Percentiles rank a stretch among this genome's conserved stretches.
Evolutionary conservation across 257 asterid species (phyloP).

Genomic region (Cinchona pubescens): DNA sequence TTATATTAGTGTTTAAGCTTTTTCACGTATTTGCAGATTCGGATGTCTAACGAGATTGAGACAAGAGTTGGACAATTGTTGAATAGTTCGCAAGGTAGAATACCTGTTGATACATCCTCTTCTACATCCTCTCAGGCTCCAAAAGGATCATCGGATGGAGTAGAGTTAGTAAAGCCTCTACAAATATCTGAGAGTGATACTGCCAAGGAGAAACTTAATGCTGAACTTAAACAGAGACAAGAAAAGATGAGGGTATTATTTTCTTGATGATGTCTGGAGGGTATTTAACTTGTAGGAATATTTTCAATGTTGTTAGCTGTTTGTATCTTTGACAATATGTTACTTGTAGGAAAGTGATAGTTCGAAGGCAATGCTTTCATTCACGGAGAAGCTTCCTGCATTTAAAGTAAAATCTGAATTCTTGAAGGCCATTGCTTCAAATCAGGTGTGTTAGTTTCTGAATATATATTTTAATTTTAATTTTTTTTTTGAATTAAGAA

Average conservation of each 20-base stretch:
- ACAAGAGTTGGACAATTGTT: constrained; percentile 68
- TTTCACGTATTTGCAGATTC: constrained; percentile 48
- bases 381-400: constrained; percentile 89
- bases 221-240: constrained; percentile 69
- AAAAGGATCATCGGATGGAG: constrained; percentile 39
- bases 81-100: constrained; percentile 44
- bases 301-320: constrained; percentile 1
- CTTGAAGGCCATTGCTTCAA: constrained; percentile 72
- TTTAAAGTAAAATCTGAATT: constrained; percentile 71
- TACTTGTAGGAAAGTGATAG: constrained; percentile 52
- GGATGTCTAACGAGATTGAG: constrained; percentile 80
- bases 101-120: constrained; percentile 32
- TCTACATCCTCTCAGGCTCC: constrained; percentile 46
- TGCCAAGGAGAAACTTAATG: constrained; percentile 45
- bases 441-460: constrained; percentile 49
- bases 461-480: not conserved
- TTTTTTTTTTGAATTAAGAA: not conserved
- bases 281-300: not conserved
- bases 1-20: not conserved
- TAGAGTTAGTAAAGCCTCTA: constrained; percentile 33
- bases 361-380: constrained; percentile 71
- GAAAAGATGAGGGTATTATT: constrained; percentile 67
- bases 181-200: constrained; percentile 35
- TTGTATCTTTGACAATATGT: constrained; percentile 18
- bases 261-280: not conserved